phyloP scores from a whole-genome alignment of 2,329 filamentous ascomycete species.

The Cadophora gregata region DNA sequence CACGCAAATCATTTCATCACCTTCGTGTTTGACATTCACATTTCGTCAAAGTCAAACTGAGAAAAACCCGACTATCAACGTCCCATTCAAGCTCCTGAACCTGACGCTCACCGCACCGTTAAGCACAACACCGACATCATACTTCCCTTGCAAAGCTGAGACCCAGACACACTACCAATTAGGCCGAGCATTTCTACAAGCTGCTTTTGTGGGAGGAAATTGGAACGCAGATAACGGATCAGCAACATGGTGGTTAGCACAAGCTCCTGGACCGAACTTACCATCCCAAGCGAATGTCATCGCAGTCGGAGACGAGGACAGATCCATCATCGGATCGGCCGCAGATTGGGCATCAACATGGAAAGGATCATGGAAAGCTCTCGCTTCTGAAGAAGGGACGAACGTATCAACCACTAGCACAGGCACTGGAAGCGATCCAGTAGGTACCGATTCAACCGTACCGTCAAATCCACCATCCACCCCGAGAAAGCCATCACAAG shows the following conservation, averaged over 20 bases:
- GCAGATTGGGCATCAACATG: background rate
- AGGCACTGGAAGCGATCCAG: background rate
- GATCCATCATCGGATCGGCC: background rate
- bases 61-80: slow-evolving; percentile 42
- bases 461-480: background rate
- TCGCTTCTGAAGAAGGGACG: background rate
- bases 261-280: slow-evolving; percentile 40
- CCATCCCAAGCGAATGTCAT: background rate
- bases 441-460: background rate
- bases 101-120: slow-evolving; percentile 32
- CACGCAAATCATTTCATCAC: slow-evolving; percentile 43
- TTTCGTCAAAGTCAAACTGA: slow-evolving; percentile 39
- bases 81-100: slow-evolving; percentile 33
- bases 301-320: background rate
- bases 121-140: slow-evolving; percentile 18
- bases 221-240: slow-evolving; percentile 32
- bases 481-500: background rate
- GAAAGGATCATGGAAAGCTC: background rate
- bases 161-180: slow-evolving; percentile 31
- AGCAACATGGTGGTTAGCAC: slow-evolving; percentile 40
- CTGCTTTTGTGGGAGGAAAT: slow-evolving; percentile 45
- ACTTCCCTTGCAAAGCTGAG: slow-evolving; percentile 34
- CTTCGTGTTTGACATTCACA: slow-evolving; percentile 45
- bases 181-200: slow-evolving; percentile 48
- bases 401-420: background rate